Percentiles rank a stretch among this genome's conserved stretches.
phyloP scores from a whole-genome alignment of 495 filamentous ascomycete species.

The Neurospora hispaniola region DNA sequence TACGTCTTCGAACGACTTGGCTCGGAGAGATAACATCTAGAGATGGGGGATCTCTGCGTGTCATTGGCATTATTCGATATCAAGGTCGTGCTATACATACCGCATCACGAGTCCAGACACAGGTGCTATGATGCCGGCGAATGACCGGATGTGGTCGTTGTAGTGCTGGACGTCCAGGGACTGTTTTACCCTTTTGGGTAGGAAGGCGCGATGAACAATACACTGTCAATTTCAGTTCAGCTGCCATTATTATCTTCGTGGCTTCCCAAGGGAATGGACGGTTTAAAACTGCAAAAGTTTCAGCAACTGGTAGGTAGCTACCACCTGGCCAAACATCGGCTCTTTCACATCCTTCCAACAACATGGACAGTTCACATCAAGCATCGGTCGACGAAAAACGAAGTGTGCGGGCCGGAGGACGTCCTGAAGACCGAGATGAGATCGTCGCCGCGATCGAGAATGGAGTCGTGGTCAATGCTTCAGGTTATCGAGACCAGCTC shows the following conservation, averaged over 20 bases:
- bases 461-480: slow-evolving; percentile 39
- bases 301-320: not conserved
- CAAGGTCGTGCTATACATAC: not conserved
- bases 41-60: not conserved
- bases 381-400: not conserved
- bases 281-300: not conserved
- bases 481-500: slow-evolving; percentile 46
- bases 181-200: not conserved
- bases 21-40: not conserved
- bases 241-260: not conserved
- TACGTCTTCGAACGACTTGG: not conserved
- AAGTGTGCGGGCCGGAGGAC: not conserved
- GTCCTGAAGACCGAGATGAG: slow-evolving; percentile 12
- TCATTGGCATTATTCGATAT: not conserved
- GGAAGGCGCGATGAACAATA: not conserved
- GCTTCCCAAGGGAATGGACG: not conserved
- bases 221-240: not conserved
- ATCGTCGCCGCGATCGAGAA: slow-evolving; percentile 25
- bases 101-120: not conserved
- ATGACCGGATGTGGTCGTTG: not conserved
- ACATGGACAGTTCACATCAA: not conserved
- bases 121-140: not conserved
- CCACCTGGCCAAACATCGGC: not conserved
- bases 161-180: not conserved
- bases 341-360: not conserved